Base-by-base conservation (phyloP, 495 filamentous ascomycete genomes). In the Daldinia decipiens region DNA sequence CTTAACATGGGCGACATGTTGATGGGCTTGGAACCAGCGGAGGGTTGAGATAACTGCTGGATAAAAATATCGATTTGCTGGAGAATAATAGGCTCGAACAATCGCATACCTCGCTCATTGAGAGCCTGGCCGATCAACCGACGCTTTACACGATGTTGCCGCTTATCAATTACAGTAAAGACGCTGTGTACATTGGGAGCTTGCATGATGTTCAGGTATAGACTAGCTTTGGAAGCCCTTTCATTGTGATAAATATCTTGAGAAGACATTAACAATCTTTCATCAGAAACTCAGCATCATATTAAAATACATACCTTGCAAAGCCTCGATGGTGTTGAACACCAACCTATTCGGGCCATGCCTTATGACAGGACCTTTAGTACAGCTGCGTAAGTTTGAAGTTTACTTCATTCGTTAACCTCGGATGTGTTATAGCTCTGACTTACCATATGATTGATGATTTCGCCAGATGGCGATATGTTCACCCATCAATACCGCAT, bases 401-500 rank as follows among this genome's bases (percentile, higher is more conserved):
- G 3, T 11, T 12, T 27, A 11, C 15, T 4, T 39, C 6, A 26
- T 11, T 17, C 29, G 8, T 8, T 19, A 34, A 13, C 39, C 9
- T 11, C 71, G 72, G 36, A 8, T 53, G 11, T 4, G 45, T 7
- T 0, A 4, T 38, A 1, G 15, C 34, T 36, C n/a, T 12, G 40
- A 11, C 64, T 45, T 51, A 68, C 70, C 70, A 61, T 86, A 86
- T 76, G 77, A 78, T 64, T 82, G 11, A 53, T 85, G 81, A 31
- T 77, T 68, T 13, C 73, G 60, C 29, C 69, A 74, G 27, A 82
- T 80, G 15, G 80, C 70, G 5, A 87, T 34, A 63, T 87, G 87
- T n/a, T 32, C 77, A 77, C 43, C 65, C 38, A 40, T 65, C 38
- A 70, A 78, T 5, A 17, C 15, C 38, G 82, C 76, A 74, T 85